phyloP scores from a whole-genome alignment of 2,329 filamentous ascomycete species.

The Rutstroemia sp. region DNA sequence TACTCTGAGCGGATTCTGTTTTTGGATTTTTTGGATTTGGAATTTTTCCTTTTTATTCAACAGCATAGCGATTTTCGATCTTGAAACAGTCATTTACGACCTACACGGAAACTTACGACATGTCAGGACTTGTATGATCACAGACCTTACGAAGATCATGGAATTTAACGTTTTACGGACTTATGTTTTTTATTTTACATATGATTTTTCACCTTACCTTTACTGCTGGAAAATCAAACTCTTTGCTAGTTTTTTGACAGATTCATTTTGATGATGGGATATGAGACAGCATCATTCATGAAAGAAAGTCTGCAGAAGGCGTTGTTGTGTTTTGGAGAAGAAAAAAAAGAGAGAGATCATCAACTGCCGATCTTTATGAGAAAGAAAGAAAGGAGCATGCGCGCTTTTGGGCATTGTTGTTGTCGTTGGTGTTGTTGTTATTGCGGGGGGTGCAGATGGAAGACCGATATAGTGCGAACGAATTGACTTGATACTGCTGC shows the following conservation, averaged over 20 bases:
- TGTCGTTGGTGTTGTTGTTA: no score
- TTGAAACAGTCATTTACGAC: conserved; percentile 21
- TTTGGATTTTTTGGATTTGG: conserved; percentile 12
- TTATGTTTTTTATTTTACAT: conserved; percentile 15
- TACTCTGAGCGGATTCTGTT: conserved; percentile 6
- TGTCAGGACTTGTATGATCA: conserved; percentile 24
- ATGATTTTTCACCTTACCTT: conserved; percentile 2
- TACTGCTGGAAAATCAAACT: no score
- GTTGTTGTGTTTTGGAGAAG: not conserved
- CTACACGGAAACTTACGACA: conserved; percentile 13
- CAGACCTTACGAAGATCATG: conserved; percentile 24
- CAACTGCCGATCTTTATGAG: not conserved
- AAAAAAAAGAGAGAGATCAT: no score
- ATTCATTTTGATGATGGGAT: not conserved
- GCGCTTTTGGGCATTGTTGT: no score
- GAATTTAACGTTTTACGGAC: conserved; percentile 19
- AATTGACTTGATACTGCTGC: not conserved
- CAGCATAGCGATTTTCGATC: conserved; percentile 23
- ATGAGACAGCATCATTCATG: not conserved
- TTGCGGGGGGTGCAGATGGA: not conserved
- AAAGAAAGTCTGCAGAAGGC: not conserved
- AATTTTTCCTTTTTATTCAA: conserved; percentile 16
- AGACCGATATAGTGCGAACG: not conserved
- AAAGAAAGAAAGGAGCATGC: not conserved
- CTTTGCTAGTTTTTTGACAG: no score